These are phyloP conservation scores for Saturnispora mendoncae DNA, from an alignment of 805 yeast species.

Conservation along the genomic window DNA sequence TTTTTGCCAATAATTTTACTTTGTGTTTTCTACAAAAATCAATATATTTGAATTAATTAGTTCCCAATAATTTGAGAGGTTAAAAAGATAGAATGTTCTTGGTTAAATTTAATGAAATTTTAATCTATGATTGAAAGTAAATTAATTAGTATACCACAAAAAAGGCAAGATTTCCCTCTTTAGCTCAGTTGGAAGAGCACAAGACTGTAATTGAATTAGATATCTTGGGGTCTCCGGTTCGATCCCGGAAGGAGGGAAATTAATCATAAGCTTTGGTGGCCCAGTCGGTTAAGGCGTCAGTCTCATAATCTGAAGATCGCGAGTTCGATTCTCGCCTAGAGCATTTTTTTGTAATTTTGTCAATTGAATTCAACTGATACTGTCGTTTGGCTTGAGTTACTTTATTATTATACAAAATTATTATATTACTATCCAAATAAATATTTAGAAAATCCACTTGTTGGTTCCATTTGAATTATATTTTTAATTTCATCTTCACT, in stretches of 20 bases:
- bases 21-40: too few species aligned
- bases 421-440: neutral
- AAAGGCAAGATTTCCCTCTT: conserved; percentile 12
- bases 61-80: too few species aligned
- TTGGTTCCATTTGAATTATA: neutral
- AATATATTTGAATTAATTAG: too few species aligned
- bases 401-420: neutral
- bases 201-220: conserved; percentile 16
- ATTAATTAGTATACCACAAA: too few species aligned
- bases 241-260: conserved; percentile 17
- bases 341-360: conserved; percentile 17
- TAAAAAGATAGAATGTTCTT: too few species aligned
- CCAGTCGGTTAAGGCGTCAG: conserved; percentile 35
- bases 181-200: conserved; percentile 20
- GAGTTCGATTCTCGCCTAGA: conserved; percentile 35
- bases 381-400: neutral
- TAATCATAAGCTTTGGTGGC: conserved; percentile 28
- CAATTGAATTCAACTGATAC: too few species aligned
- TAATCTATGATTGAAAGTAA: too few species aligned
- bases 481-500: conserved; percentile 4
- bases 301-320: conserved; percentile 35
- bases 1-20: too few species aligned
- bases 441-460: neutral
- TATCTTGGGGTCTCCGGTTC: conserved; percentile 18
- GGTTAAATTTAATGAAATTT: too few species aligned